phyloP scores from a whole-genome alignment of 768 basidiomycete species.

The Lactarius psammicola region DNA sequence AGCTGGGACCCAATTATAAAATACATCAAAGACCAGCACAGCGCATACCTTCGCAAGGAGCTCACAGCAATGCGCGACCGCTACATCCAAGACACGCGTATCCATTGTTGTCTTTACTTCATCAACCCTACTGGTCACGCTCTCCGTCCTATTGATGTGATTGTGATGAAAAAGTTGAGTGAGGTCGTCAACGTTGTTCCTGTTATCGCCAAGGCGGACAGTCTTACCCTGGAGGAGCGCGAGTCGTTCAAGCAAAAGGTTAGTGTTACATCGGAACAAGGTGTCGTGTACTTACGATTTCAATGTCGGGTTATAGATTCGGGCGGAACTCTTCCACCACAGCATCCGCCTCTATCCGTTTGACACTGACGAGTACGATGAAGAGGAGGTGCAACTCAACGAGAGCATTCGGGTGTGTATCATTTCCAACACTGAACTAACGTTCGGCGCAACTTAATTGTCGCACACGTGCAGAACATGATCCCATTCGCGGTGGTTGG shows the following conservation, averaged over 20 bases:
- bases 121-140: slow-evolving; percentile 99
- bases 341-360: slow-evolving; percentile 96
- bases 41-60: slow-evolving; percentile 97
- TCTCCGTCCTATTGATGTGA: slow-evolving; percentile 93
- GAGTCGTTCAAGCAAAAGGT: slow-evolving; percentile 92
- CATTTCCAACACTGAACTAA: not conserved
- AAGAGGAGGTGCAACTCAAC: slow-evolving; percentile 89
- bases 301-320: slow-evolving; percentile 56
- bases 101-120: slow-evolving; percentile 98
- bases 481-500: slow-evolving; percentile 97
- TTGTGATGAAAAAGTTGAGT: slow-evolving; percentile 98
- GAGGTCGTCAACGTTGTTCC: slow-evolving; percentile 99
- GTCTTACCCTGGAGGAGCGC: slow-evolving; percentile 89
- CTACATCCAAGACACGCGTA: slow-evolving; percentile 96
- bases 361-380: slow-evolving; percentile 93
- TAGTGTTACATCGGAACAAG: slow-evolving; percentile 28
- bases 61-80: slow-evolving; percentile 98
- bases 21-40: slow-evolving; percentile 99
- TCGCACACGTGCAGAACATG: slow-evolving; percentile 59
- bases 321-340: slow-evolving; percentile 86
- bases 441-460: not conserved
- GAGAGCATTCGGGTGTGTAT: slow-evolving; percentile 78
- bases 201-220: slow-evolving; percentile 98
- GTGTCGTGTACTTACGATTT: not conserved
- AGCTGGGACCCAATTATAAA: slow-evolving; percentile 99